Evolutionary conservation across 345 rosid genomes (phyloP).

Genomic region (Moricandia arvensis): DNA sequence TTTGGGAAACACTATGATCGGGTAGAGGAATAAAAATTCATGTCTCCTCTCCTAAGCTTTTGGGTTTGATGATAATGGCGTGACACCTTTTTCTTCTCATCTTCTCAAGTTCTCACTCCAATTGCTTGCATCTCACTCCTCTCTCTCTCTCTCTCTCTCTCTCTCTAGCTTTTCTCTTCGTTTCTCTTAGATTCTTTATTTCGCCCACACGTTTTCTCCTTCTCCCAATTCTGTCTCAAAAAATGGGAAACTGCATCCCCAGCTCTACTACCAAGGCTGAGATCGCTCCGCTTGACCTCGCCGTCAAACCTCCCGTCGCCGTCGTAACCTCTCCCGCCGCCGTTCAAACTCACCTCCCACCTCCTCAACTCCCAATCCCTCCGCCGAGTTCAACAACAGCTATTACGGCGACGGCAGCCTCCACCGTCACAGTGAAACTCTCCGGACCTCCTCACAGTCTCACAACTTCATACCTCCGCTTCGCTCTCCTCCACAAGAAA

Average conservation of each 20-base stretch:
- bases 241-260: constrained; percentile 55
- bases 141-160: neutral
- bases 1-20: neutral
- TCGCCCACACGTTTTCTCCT: constrained; percentile 13
- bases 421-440: constrained; percentile 38
- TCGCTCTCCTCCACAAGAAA: constrained; percentile 55
- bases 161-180: neutral
- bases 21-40: neutral
- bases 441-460: constrained; percentile 41
- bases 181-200: constrained; percentile 11
- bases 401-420: constrained; percentile 12
- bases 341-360: neutral
- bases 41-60: constrained; percentile 9
- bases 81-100: constrained; percentile 18
- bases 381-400: neutral
- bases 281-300: constrained; percentile 48
- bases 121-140: constrained; percentile 33
- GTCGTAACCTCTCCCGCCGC: neutral
- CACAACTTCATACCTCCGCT: constrained; percentile 47
- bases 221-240: neutral
- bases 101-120: neutral
- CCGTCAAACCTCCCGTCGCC: constrained; percentile 24
- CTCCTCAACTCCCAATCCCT: neutral
- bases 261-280: constrained; percentile 46
- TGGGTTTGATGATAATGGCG: constrained; percentile 29